Evolutionary conservation across 176 grass and related monocot genomes (phyloP).

Genomic region (Aegilops bicornis): DNA sequence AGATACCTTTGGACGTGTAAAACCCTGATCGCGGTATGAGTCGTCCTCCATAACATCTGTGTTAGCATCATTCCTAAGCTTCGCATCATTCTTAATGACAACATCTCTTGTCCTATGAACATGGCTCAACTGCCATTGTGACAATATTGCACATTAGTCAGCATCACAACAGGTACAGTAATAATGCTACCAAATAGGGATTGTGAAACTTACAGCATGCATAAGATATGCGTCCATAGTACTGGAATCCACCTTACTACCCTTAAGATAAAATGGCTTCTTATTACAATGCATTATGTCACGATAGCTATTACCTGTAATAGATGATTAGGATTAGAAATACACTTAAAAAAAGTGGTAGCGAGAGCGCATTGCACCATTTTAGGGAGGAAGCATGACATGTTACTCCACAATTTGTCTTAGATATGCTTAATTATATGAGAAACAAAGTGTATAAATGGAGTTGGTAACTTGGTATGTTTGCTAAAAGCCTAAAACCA

Average conservation of each 20-base stretch:
- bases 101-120: constrained; percentile 77
- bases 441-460: not conserved
- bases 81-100: constrained; percentile 82
- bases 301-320: constrained; percentile 83
- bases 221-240: constrained; percentile 92
- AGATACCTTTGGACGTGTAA: constrained; percentile 93
- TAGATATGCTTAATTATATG: not conserved
- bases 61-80: constrained; percentile 61
- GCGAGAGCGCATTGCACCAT: constrained; percentile 8
- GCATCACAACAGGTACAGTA: constrained; percentile 11
- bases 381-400: constrained; percentile 13
- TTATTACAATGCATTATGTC: constrained; percentile 98
- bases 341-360: constrained; percentile 4
- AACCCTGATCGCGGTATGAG: constrained; percentile 86
- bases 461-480: not conserved
- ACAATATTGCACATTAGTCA: constrained; percentile 32
- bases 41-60: constrained; percentile 57
- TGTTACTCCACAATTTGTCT: constrained; percentile 4
- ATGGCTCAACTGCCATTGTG: constrained; percentile 84
- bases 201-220: constrained; percentile 69
- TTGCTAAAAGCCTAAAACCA: constrained; percentile 1
- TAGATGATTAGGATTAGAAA: constrained; percentile 30
- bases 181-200: constrained; percentile 28
- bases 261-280: constrained; percentile 93
- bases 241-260: constrained; percentile 71